Conservation (phyloP, 78 protist genomes). For the Planoprotostelium fungivorum region DNA sequence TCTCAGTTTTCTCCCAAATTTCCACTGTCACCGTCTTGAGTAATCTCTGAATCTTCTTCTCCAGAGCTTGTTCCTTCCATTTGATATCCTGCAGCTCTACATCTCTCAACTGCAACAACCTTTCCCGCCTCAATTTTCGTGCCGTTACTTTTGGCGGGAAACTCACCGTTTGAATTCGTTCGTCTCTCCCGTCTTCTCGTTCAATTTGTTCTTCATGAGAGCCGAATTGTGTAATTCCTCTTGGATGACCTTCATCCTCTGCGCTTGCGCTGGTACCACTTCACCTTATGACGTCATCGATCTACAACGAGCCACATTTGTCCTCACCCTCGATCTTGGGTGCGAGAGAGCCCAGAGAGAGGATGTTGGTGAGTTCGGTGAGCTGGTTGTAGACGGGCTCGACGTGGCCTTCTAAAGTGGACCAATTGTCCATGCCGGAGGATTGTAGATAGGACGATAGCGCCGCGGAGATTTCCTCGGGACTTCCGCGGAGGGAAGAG, state of each 20-base stretch:
- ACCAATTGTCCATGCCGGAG: no score
- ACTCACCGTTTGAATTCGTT: neutral
- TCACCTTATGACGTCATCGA: no score
- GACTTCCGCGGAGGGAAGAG: neutral
- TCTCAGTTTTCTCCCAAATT: neutral
- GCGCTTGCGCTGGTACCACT: neutral
- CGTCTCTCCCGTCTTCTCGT: neutral
- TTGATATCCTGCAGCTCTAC: conserved; percentile 47
- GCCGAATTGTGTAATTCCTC: neutral
- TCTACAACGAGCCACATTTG: no score
- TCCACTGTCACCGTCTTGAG: conserved; percentile 15
- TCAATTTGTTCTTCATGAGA: neutral
- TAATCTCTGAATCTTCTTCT: conserved; percentile 43
- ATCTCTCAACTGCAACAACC: conserved; percentile 12
- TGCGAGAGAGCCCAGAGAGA: neutral
- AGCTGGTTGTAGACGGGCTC: neutral
- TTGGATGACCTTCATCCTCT: neutral
- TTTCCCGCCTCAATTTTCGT: neutral
- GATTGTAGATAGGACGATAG: no score
- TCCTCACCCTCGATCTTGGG: no score
- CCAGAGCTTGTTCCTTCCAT: conserved; percentile 53
- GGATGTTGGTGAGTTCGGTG: neutral
- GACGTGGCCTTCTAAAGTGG: neutral
- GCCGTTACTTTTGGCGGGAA: neutral
- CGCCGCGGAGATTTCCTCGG: no score